A percentile compares a stretch with the other conserved stretches of the same genome.
These are phyloP conservation scores for Suaeda aralocaspica DNA, from an alignment of 148 eudicot species.

Conservation along the genomic window DNA sequence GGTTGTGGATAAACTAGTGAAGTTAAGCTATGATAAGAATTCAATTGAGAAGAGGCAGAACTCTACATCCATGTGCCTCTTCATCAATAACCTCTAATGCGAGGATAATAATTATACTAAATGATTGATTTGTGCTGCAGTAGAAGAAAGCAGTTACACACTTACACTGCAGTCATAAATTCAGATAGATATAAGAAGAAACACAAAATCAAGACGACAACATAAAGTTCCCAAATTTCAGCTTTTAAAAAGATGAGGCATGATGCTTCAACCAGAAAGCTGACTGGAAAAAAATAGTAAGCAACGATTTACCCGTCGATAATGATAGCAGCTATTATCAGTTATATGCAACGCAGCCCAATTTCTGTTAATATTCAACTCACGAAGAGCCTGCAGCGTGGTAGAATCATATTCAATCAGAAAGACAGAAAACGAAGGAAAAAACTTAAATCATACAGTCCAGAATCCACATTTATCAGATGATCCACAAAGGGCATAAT, in stretches of 20 bases:
- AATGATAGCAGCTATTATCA: constrained; percentile 86
- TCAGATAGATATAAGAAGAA: neutral
- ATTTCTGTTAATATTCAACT: constrained; percentile 49
- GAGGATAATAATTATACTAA: no score
- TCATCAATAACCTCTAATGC: no score
- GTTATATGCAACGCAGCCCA: constrained; percentile 84
- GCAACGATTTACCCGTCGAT: constrained; percentile 56
- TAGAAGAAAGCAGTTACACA: no score
- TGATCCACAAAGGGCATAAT: neutral
- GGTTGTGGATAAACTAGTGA: neutral
- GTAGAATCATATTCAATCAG: constrained; percentile 9
- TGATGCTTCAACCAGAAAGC: neutral
- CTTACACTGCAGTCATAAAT: no score
- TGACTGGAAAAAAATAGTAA: no score
- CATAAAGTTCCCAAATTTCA: neutral
- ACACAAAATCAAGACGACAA: neutral
- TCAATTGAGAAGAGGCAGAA: no score
- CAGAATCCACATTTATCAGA: neutral
- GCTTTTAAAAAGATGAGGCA: neutral
- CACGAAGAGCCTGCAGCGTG: constrained; percentile 47
- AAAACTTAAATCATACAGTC: neutral
- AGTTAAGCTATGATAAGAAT: neutral
- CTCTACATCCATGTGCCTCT: no score
- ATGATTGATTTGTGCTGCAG: no score
- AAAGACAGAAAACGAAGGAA: constrained; percentile 2